phyloP scores from a whole-genome alignment of 495 filamentous ascomycete genomes.

The Parmelia sp. region DNA sequence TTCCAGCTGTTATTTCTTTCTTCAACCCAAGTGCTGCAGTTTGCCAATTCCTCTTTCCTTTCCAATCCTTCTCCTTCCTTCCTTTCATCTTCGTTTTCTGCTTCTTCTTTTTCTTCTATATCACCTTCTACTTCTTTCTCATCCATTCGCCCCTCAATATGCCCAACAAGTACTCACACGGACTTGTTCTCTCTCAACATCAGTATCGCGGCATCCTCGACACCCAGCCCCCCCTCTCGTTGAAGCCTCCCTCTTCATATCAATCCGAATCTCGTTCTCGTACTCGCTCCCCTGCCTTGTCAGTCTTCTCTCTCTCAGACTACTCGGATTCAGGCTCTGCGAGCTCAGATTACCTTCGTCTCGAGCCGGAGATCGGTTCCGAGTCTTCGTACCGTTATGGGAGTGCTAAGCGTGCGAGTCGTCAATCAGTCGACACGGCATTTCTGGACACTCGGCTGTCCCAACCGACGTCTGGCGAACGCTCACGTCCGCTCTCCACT shows the following conservation, averaged over 20 bases:
- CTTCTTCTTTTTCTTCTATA: neutral
- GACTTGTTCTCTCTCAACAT: slow-evolving; percentile 25
- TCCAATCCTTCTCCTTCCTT: neutral
- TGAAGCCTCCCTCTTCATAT: neutral
- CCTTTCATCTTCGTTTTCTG: neutral
- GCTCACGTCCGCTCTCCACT: neutral
- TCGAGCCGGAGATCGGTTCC: neutral
- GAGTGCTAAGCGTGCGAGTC: neutral
- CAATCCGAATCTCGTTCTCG: neutral
- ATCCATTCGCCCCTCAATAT: slow-evolving; percentile 14
- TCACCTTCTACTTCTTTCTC: neutral
- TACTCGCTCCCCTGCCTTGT: neutral
- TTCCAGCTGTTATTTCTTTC: no score
- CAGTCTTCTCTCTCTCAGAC: neutral
- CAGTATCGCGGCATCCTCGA: slow-evolving; percentile 21
- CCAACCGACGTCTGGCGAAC: neutral
- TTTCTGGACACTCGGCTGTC: neutral
- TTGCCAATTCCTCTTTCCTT: neutral
- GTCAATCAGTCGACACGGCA: neutral
- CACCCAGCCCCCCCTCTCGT: neutral
- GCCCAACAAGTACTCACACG: slow-evolving; percentile 28
- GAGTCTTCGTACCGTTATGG: neutral
- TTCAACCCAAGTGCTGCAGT: no score
- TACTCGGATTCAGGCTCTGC: neutral
- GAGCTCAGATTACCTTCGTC: neutral